Percentiles rank a stretch among this genome's conserved stretches.
Evolutionary conservation across 495 filamentous ascomycete species (phyloP).

Genomic region (Penicillium daleae): DNA sequence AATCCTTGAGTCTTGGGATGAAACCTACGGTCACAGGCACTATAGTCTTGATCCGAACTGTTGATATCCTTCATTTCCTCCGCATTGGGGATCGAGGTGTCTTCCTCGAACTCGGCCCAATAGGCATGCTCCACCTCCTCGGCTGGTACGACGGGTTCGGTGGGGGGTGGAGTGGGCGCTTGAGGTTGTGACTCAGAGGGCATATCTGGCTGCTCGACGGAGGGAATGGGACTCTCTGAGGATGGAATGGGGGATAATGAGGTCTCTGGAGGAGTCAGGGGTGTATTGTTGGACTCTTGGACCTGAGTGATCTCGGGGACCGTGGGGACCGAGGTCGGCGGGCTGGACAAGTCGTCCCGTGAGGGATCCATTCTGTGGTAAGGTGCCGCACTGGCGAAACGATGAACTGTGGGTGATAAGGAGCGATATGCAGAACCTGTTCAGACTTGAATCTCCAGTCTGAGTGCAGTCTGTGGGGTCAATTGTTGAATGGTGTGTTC

Average conservation of each 20-base stretch:
- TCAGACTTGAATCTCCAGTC: not conserved
- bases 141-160: constrained; percentile 7
- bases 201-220: constrained; percentile 6
- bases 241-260: not conserved
- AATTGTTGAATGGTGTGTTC: not conserved
- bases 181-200: constrained; percentile 16
- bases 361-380: constrained; percentile 31
- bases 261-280: constrained; percentile 3
- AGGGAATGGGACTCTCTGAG: not conserved
- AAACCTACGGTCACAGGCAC: constrained; percentile 57
- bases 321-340: constrained; percentile 1
- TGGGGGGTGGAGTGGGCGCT: constrained; percentile 13
- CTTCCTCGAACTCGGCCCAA: constrained; percentile 58
- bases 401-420: not conserved
- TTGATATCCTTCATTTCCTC: constrained; percentile 65
- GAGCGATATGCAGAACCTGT: not conserved
- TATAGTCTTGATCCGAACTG: constrained; percentile 48
- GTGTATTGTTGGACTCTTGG: constrained; percentile 3
- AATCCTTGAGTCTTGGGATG: not conserved
- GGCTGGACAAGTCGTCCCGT: constrained; percentile 5
- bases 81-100: constrained; percentile 60
- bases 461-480: not conserved
- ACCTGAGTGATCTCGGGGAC: constrained; percentile 3
- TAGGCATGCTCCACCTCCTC: constrained; percentile 49
- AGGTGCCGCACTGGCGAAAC: constrained; percentile 4